Base-by-base conservation (phyloP, 73 alveolate genomes). In the Paramecium pentaurelia region DNA sequence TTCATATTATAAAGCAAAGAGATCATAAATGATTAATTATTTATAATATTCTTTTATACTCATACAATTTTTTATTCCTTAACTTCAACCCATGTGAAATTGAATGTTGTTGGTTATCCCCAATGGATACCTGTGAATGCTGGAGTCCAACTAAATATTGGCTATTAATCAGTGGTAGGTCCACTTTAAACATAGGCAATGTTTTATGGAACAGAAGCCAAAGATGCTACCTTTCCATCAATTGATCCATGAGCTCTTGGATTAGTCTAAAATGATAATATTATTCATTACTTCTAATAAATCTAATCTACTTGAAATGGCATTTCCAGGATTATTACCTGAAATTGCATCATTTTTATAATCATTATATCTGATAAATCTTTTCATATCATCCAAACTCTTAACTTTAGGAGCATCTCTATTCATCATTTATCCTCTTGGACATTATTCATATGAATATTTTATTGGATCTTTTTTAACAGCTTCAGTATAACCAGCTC, bases 301-400 rank as follows among this genome's bases (percentile, higher is more conserved):
- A 83, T 95, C 97, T 77, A 86, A 86, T 80, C 97, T 95, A 58
- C 94, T 73, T 70, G 96, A 91, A 25, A 95, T 88, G 22, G 96
- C 93, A 85, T 92, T 88, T 1, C 86, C 88, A 28, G 97, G 97
- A 8, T 64, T 22, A 3, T 77, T 88, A 8, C 30, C 18, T 34
- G 97, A 93, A 51, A 87, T 59, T 16, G 92, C 94, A 49, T 95
- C 97, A 60, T 92, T 75, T 73, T 37, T 9, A 77, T 87, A 95
- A 64, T 95, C 95, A 92, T 95, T 95, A 95, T 95, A 92, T 77
- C 95, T 94, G 93, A 95, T 95, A 71, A 95, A 92, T 8, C 86
- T 28, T 58, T 92, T 77, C 94, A 95, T 86, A n/a, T 95, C 86
- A 32, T 95, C 94, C 54, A 95, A 71, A 80, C 92, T 93, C 59